Conservation (phyloP, 768 basidiomycete genomes). For the Kwoniella mangroviensis region DNA sequence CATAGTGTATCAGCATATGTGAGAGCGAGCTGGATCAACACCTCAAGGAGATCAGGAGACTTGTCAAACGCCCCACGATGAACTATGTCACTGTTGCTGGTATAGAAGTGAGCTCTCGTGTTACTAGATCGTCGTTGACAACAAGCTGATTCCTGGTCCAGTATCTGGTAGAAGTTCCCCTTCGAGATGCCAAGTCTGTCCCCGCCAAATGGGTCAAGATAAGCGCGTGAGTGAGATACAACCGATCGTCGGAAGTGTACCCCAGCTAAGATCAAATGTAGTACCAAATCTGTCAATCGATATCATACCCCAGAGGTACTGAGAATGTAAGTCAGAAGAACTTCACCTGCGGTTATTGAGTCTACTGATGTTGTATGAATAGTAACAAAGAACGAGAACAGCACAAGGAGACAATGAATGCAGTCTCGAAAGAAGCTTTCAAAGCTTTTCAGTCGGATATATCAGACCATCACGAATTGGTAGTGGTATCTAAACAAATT, state of each 20-base stretch:
- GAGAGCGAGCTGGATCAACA: constrained; percentile 76
- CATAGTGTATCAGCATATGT: constrained; percentile 69
- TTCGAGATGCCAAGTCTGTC: constrained; percentile 57
- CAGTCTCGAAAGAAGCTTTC: constrained; percentile 65
- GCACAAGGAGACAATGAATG: constrained; percentile 72
- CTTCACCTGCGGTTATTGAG: neutral
- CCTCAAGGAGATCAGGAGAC: constrained; percentile 72
- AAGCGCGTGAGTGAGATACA: constrained; percentile 57
- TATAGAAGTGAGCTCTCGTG: constrained; percentile 67
- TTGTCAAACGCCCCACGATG: constrained; percentile 73
- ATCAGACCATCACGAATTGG: constrained; percentile 69
- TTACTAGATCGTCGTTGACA: neutral
- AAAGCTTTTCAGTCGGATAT: constrained; percentile 73
- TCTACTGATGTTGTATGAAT: constrained; percentile 44
- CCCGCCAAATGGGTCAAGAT: constrained; percentile 60
- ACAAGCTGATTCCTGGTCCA: constrained; percentile 52
- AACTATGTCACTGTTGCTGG: constrained; percentile 70
- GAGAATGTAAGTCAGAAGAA: constrained; percentile 39
- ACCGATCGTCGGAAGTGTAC: neutral
- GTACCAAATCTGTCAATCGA: constrained; percentile 70
- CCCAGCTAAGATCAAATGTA: neutral
- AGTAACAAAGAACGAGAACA: constrained; percentile 75
- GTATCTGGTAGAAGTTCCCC: constrained; percentile 80
- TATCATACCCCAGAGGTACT: constrained; percentile 72
- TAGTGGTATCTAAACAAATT: constrained; percentile 78